Evolutionary conservation across 352 stramenopile species (phyloP).

Genomic region (Pythium guiyangense): DNA sequence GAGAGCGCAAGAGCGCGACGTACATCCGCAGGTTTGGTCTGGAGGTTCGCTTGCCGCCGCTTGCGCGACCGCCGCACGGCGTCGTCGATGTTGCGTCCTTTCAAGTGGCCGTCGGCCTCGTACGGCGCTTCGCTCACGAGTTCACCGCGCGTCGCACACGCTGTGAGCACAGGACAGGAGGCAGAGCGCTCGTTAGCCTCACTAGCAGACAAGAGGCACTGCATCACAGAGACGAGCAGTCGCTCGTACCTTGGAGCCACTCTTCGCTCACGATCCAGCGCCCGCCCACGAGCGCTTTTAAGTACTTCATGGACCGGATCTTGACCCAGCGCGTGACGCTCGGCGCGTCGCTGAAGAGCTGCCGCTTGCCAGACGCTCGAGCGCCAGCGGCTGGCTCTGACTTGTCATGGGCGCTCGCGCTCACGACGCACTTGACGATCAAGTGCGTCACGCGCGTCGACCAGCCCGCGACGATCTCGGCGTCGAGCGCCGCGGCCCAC

Average conservation of each 20-base stretch:
- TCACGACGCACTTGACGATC: slow-evolving; percentile 73
- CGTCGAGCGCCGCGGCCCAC: slow-evolving; percentile 35
- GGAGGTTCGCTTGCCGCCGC: slow-evolving; percentile 34
- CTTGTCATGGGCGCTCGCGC: slow-evolving; percentile 7
- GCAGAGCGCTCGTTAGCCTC: background rate
- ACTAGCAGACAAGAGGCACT: background rate
- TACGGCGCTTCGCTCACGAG: slow-evolving; percentile 46
- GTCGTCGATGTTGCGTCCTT: slow-evolving; percentile 42
- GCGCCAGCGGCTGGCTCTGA: slow-evolving; percentile 11
- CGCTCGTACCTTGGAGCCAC: slow-evolving; percentile 59
- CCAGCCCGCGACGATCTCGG: slow-evolving; percentile 48
- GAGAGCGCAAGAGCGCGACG: background rate
- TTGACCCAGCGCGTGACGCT: slow-evolving; percentile 62
- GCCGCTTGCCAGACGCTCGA: slow-evolving; percentile 27
- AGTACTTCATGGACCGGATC: slow-evolving; percentile 83
- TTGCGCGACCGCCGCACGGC: slow-evolving; percentile 43
- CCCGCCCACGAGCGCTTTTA: slow-evolving; percentile 72
- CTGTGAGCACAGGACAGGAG: slow-evolving; percentile 18
- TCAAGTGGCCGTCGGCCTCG: slow-evolving; percentile 60
- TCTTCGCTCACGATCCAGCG: slow-evolving; percentile 84
- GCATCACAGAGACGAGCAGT: background rate
- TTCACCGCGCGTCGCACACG: slow-evolving; percentile 27
- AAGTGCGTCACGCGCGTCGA: slow-evolving; percentile 69
- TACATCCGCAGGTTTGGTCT: slow-evolving; percentile 12
- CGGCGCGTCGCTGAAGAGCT: slow-evolving; percentile 33